Evolutionary conservation across 75 land plant species (phyloP), one percentile per base, ranked within the genome.

Genomic region (Cunninghamia lanceolata): DNA sequence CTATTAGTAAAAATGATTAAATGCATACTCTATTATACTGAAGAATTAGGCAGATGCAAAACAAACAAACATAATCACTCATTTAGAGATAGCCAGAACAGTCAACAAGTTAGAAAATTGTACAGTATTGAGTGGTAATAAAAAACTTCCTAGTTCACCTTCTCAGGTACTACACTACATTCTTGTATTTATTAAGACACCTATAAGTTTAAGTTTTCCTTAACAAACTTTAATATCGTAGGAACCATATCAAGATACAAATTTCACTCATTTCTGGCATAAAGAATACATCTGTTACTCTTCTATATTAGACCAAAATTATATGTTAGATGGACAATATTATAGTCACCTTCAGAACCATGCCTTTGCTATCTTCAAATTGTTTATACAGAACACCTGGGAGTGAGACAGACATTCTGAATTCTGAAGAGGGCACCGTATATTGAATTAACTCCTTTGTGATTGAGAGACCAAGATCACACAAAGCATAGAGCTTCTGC

Each of bases 381-480:
- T 85, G 83, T 79, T 84, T 88, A 86, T 92, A 95, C 4, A 95
- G 84, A 46, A 82, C 30, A 15, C 83, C 0, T 39, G 95, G 95
- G 30, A 95, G 90, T 16, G 90, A 40, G 59, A 90, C 81, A 32
- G 88, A 16, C 32, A 82, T 19, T 54, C 78, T 83, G 36, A n/a
- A 35, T 0, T 84, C 86, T 76, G 75, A 83, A 50, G 82, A 35
- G 43, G 86, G 87, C 39, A 73, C 87, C 21, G 86, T 46, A 39
- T 88, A 82, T 21, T 47, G 80, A 21, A 85, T 82, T 30, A 96
- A 70, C n/a, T 87, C 91, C 87, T 94, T 93, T 56, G 59, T 86
- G 14, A 96, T 92, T 42, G 88, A 84, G 32, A 96, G 59, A 11
- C 95, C 96, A 88, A 94, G 91, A 84, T 96, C 98, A 90, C 94